These are phyloP conservation scores for Arachis hypogaea DNA, from an alignment of 306 rosid species.

Conservation along the genomic window DNA sequence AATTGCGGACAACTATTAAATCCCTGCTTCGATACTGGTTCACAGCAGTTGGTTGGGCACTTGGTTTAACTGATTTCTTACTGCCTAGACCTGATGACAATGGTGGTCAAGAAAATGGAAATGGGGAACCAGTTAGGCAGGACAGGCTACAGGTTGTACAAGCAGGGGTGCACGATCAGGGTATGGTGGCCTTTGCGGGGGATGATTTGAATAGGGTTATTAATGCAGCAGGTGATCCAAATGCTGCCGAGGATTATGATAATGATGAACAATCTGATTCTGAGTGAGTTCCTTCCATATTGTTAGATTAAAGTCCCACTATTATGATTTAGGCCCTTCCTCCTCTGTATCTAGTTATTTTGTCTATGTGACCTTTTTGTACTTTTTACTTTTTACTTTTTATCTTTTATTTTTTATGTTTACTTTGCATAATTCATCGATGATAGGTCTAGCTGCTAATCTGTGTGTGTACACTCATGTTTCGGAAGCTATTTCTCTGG, in stretches of 20 bases:
- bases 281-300: slow-evolving; percentile 67
- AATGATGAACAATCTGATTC: slow-evolving; percentile 89
- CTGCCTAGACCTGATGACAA: slow-evolving; percentile 87
- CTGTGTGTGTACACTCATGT: slow-evolving; percentile 5
- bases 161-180: slow-evolving; percentile 69
- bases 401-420: not conserved
- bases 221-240: slow-evolving; percentile 55
- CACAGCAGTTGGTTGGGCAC: slow-evolving; percentile 98
- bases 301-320: slow-evolving; percentile 1
- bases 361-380: not conserved
- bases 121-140: slow-evolving; percentile 87
- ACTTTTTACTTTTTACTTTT: no score
- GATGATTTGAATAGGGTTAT: slow-evolving; percentile 58
- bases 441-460: slow-evolving; percentile 10
- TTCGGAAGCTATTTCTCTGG: slow-evolving; percentile 16
- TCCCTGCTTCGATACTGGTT: slow-evolving; percentile 91
- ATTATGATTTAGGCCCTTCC: not conserved
- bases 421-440: slow-evolving; percentile 21
- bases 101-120: slow-evolving; percentile 79
- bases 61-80: slow-evolving; percentile 86
- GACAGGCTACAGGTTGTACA: slow-evolving; percentile 76
- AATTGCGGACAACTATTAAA: slow-evolving; percentile 90
- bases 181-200: slow-evolving; percentile 62
- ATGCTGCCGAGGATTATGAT: slow-evolving; percentile 71
- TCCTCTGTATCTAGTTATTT: slow-evolving; percentile 18